Percentiles rank a stretch among this genome's conserved stretches.
Evolutionary conservation across 768 basidiomycete genomes (phyloP).

Genomic region (Amanita pallidorosea): DNA sequence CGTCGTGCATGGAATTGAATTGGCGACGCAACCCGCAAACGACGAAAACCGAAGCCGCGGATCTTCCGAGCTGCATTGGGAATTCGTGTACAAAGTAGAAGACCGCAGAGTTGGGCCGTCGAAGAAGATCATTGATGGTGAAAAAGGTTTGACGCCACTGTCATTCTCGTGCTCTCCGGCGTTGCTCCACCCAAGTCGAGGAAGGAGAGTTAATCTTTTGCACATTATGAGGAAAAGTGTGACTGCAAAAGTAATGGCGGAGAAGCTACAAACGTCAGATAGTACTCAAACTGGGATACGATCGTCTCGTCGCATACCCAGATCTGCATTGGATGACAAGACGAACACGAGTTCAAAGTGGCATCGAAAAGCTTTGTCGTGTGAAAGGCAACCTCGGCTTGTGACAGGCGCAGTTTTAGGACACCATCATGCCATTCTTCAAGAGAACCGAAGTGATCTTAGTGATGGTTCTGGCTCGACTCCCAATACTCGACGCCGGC

Average conservation of each 20-base stretch:
- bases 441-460: slow-evolving; percentile 7
- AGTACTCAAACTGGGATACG: not conserved
- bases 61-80: slow-evolving; percentile 50
- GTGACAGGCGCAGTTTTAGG: not conserved
- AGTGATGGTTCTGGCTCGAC: not conserved
- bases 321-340: not conserved
- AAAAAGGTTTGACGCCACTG: slow-evolving; percentile 63
- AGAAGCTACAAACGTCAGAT: slow-evolving; percentile 41
- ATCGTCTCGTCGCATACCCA: not conserved
- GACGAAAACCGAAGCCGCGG: slow-evolving; percentile 13
- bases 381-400: slow-evolving; percentile 9
- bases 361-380: slow-evolving; percentile 20
- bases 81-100: slow-evolving; percentile 69
- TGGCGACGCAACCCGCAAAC: slow-evolving; percentile 17
- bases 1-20: slow-evolving; percentile 58
- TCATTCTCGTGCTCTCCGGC: slow-evolving; percentile 68
- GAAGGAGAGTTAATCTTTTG: slow-evolving; percentile 56
- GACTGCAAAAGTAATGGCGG: slow-evolving; percentile 51
- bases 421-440: not conserved
- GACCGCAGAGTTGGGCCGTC: slow-evolving; percentile 38
- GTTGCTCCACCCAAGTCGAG: slow-evolving; percentile 52
- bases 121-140: slow-evolving; percentile 45
- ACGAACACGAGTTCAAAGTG: slow-evolving; percentile 7
- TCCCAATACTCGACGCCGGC: slow-evolving; percentile 20
- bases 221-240: slow-evolving; percentile 66